phyloP scores from a whole-genome alignment of 192 early-diverging fungal genomes.

The Linnemannia elongata region DNA sequence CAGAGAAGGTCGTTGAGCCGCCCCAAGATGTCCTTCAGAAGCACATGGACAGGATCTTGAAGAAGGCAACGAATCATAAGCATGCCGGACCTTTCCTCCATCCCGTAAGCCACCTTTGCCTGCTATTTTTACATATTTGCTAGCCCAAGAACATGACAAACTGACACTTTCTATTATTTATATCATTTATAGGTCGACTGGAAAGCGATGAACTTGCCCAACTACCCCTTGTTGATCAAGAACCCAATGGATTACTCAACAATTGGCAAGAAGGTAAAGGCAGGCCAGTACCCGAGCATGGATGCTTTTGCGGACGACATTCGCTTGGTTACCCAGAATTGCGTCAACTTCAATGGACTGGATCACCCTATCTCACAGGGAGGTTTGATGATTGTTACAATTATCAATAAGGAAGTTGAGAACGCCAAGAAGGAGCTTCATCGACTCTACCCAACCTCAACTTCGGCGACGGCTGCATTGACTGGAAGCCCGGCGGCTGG shows the following conservation, averaged over 20 bases:
- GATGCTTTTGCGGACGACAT: conserved; percentile 73
- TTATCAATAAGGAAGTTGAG: conserved; percentile 46
- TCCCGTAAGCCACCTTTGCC: conserved; percentile 47
- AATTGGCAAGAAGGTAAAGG: conserved; percentile 68
- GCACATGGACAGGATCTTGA: conserved; percentile 51
- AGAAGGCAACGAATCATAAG: conserved; percentile 56
- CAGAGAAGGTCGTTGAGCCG: conserved; percentile 32
- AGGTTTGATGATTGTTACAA: conserved; percentile 35
- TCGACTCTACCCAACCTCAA: conserved; percentile 33
- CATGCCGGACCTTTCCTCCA: conserved; percentile 56
- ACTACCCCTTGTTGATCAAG: conserved; percentile 65
- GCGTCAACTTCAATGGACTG: conserved; percentile 76
- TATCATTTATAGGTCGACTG: conserved; percentile 55
- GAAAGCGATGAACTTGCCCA: conserved; percentile 59
- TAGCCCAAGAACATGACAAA: background rate
- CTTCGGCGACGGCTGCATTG: conserved; percentile 2
- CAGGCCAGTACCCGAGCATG: conserved; percentile 60
- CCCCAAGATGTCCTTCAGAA: conserved; percentile 37
- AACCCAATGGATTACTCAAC: conserved; percentile 84
- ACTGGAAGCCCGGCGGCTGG: conserved; percentile 10
- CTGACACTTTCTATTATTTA: background rate
- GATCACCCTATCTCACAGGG: conserved; percentile 52
- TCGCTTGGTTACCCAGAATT: conserved; percentile 77
- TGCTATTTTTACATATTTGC: background rate
- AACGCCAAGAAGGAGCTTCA: conserved; percentile 49